Base-by-base conservation (phyloP, 768 basidiomycete genomes). In the Panaeolus papilionaceus region DNA sequence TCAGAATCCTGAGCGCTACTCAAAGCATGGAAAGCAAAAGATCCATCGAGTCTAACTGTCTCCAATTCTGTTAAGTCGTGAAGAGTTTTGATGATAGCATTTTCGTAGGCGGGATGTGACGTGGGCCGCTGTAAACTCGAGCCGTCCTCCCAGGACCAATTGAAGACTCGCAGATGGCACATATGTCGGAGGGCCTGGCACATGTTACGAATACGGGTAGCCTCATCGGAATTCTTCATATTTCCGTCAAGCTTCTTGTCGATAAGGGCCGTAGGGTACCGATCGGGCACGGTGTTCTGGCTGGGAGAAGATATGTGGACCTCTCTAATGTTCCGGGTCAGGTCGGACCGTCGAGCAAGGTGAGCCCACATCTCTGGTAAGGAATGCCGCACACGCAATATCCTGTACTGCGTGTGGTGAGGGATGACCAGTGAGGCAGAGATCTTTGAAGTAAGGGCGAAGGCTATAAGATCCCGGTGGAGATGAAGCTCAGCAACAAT, bases 351-450 rank as follows among this genome's bases (percentile, higher is more conserved):
- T 61, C 77, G 76, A 18, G 84, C 83, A n/a, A 87, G 81, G 70
- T 86, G 85, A 0, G 81, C 82, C 84, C 85, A 87, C 70, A 86
- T 74, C 20, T 75, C 73, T 14, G 82, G 80, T 58, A 76, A 71
- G 1, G 79, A 75, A 38, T 80, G 76, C 8, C 83, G 78, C n/a
- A 83, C 76, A 37, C 83, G 82, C 67, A 87, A 75, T 64, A 82
- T 76, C 62, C 86, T 82, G 74, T 87, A 86, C 68, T 86, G 79
- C 23, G 79, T 83, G 65, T 87, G 85, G n/a, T 79, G 71, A 37
- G 86, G 86, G 49, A 84, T 80, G 47, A 82, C 79, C 63, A 82
- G 70, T 18, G 70, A 71, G 63, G 79, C 77, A 62, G 79, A 80
- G 39, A 76, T 66, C 67, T 75, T 75, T n/a, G 81, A 84, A 37